Conservation (phyloP, 2,329 filamentous ascomycete genomes). For the Exserohilum turcica region DNA sequence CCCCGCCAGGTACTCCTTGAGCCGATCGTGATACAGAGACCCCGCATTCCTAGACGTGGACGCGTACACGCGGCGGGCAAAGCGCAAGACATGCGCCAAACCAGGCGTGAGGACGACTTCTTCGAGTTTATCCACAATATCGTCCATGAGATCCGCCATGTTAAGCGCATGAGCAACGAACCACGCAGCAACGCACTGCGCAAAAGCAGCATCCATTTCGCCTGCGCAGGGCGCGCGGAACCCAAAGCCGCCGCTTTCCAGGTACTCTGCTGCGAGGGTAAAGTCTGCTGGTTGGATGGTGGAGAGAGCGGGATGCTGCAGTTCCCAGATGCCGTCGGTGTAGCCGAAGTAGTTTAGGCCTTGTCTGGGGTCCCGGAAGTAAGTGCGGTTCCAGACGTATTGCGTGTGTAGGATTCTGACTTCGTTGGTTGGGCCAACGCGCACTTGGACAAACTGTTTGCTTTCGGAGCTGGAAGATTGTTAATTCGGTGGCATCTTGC, state of each 20-base stretch:
- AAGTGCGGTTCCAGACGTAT: constrained; percentile 19
- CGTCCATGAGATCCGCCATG: constrained; percentile 36
- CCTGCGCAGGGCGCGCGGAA: constrained; percentile 17
- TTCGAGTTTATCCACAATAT: constrained; percentile 30
- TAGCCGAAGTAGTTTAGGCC: constrained; percentile 17
- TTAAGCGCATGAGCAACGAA: constrained; percentile 21
- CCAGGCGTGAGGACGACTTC: not conserved
- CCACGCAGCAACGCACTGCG: constrained; percentile 33
- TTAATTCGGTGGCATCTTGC: not conserved
- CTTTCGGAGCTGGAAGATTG: constrained; percentile 17
- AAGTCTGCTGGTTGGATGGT: constrained; percentile 31
- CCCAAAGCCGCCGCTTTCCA: constrained; percentile 32
- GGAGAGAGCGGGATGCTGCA: constrained; percentile 22
- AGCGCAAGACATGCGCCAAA: constrained; percentile 15
- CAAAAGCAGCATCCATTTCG: constrained; percentile 15
- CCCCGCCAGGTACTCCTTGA: constrained; percentile 24
- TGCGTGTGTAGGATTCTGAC: constrained; percentile 16
- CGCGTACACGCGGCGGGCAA: constrained; percentile 26
- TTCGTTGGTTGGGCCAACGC: constrained; percentile 23
- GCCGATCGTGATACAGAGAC: not conserved
- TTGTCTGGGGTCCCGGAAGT: constrained; percentile 18
- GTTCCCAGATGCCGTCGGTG: constrained; percentile 21
- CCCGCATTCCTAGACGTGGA: not conserved
- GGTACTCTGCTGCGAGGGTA: constrained; percentile 29
- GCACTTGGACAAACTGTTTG: constrained; percentile 27